A percentile compares a stretch with the other conserved stretches of the same genome.
phyloP scores from a whole-genome alignment of 2,329 filamentous ascomycete genomes.

The Curvularia sp. region DNA sequence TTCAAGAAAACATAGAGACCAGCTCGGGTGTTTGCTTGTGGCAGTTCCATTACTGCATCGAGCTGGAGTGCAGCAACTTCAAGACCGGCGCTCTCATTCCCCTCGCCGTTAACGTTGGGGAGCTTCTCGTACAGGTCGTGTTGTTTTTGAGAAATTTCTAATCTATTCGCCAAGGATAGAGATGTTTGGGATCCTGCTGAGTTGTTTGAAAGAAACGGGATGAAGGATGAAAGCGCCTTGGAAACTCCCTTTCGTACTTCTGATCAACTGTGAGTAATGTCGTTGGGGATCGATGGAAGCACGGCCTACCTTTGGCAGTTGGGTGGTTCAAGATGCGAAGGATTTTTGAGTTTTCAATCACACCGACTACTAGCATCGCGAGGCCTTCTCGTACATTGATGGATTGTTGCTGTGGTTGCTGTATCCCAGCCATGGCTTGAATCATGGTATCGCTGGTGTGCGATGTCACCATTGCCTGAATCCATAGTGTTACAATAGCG shows the following conservation, averaged over 20 bases:
- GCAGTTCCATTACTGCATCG: conserved; percentile 68
- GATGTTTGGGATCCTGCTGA: conserved; percentile 60
- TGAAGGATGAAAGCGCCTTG: conserved; percentile 44
- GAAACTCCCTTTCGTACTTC: conserved; percentile 44
- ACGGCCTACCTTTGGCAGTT: conserved; percentile 59
- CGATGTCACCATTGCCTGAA: conserved; percentile 50
- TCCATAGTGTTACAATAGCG: conserved; percentile 45
- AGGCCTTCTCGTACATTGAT: conserved; percentile 69
- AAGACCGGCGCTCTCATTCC: conserved; percentile 47
- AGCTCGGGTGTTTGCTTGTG: conserved; percentile 75
- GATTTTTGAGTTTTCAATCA: conserved; percentile 66
- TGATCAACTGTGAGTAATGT: conserved; percentile 19
- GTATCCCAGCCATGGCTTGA: conserved; percentile 49
- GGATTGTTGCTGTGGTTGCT: conserved; percentile 62
- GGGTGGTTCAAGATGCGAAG: conserved; percentile 62
- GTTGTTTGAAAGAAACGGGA: conserved; percentile 61
- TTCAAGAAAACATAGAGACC: conserved; percentile 87
- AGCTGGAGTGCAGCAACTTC: conserved; percentile 59
- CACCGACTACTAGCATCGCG: conserved; percentile 66
- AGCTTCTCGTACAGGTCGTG: conserved; percentile 54
- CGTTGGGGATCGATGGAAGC: background rate
- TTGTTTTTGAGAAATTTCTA: conserved; percentile 51
- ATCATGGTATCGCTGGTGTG: conserved; percentile 51
- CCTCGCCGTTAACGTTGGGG: conserved; percentile 54
- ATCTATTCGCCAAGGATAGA: conserved; percentile 53